Conservation (phyloP, 108 stramenopile species). For the Cylindrotheca fusiformis region DNA sequence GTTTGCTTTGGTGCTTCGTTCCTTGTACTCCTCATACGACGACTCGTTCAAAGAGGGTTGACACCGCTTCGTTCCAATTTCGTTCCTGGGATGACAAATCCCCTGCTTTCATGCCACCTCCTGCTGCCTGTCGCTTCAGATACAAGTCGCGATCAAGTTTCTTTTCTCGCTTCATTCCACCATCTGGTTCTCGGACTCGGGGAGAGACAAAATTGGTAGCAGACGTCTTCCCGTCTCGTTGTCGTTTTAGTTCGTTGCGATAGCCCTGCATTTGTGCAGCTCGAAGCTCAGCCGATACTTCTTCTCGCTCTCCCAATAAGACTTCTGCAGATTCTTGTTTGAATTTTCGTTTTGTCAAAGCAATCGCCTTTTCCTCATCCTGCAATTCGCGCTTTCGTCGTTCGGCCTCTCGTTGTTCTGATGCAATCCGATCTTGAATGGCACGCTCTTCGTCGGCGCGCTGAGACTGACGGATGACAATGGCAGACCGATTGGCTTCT, state of each 20-base stretch:
- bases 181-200: conserved; percentile 74
- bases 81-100: conserved; percentile 71
- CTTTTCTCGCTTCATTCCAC: conserved; percentile 55
- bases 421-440: conserved; percentile 84
- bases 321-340: conserved; percentile 85
- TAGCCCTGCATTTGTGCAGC: conserved; percentile 88
- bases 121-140: conserved; percentile 79
- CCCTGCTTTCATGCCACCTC: conserved; percentile 76
- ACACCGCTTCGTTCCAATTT: conserved; percentile 82
- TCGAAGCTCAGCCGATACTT: conserved; percentile 75
- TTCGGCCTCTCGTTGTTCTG: conserved; percentile 77
- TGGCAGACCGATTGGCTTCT: conserved; percentile 66
- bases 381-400: conserved; percentile 60
- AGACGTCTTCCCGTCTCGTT: conserved; percentile 55
- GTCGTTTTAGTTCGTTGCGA: conserved; percentile 78
- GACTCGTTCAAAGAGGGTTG: conserved; percentile 57
- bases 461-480: conserved; percentile 83
- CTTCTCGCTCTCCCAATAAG: conserved; percentile 81
- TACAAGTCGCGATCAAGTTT: conserved; percentile 79
- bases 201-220: conserved; percentile 46
- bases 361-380: conserved; percentile 75
- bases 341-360: conserved; percentile 65
- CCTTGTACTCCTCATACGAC: no score
- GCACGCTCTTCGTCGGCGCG: conserved; percentile 85
- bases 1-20: no score